Evolutionary conservation across 345 rosid genomes (phyloP).

Genomic region (Citrus reticulata): DNA sequence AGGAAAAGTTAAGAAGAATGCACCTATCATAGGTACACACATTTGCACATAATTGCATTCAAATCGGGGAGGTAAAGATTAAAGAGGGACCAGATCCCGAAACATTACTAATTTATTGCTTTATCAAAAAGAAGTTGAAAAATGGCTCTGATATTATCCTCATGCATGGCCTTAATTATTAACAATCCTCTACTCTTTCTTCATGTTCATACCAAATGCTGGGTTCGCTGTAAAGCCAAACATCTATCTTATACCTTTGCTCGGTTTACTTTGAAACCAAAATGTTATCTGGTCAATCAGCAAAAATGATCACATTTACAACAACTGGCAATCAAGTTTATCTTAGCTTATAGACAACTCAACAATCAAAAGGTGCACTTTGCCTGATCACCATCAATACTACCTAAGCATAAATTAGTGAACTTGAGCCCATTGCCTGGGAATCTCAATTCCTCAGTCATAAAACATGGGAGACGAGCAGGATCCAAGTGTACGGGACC

Average conservation of each 20-base stretch:
- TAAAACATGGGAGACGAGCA: background rate
- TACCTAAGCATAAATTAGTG: background rate
- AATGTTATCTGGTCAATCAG: too few relatives aligned
- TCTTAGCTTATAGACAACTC: too few relatives aligned
- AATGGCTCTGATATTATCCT: background rate
- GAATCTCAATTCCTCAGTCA: background rate
- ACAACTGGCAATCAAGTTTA: too few relatives aligned
- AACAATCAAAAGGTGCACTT: background rate
- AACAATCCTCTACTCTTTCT: background rate
- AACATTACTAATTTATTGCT: background rate
- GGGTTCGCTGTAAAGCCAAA: background rate
- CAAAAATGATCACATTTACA: too few relatives aligned
- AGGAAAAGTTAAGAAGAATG: too few relatives aligned
- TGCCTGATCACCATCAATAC: background rate
- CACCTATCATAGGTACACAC: too few relatives aligned
- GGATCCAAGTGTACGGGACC: background rate
- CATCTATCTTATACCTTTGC: background rate
- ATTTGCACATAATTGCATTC: background rate
- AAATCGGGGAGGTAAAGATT: background rate
- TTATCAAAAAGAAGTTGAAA: background rate
- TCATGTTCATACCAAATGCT: background rate
- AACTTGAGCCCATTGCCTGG: background rate
- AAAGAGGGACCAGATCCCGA: background rate
- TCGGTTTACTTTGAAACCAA: too few relatives aligned
- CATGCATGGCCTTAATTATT: too few relatives aligned